These are phyloP conservation scores for Dendrobium chrysotoxum DNA, from an alignment of 106 monocot genomes.

Conservation along the genomic window DNA sequence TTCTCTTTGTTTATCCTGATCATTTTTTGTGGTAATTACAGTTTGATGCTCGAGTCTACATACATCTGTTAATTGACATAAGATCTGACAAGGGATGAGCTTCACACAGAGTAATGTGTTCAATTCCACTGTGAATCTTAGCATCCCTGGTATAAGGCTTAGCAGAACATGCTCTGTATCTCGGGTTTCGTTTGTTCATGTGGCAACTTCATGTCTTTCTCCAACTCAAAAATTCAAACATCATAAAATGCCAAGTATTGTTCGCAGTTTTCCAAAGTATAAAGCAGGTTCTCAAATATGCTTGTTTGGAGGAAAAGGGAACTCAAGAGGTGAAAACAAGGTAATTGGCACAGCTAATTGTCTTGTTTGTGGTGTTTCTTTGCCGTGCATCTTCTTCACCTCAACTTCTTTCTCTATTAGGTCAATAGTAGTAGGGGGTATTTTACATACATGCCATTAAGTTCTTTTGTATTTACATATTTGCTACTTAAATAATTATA, in stretches of 20 bases:
- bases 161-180: background rate
- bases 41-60: background rate
- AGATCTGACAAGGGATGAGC: slow-evolving; percentile 1
- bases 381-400: background rate
- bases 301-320: slow-evolving; percentile 9
- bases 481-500: no score
- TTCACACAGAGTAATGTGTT: background rate
- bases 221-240: background rate
- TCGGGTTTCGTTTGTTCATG: background rate
- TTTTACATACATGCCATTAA: no score
- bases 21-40: background rate
- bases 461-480: no score
- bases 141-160: background rate
- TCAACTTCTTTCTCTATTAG: background rate
- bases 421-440: no score
- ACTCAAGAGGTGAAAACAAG: background rate
- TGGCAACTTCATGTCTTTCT: background rate
- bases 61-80: background rate
- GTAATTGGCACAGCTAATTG: background rate
- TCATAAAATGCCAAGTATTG: background rate
- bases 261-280: background rate
- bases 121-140: background rate
- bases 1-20: background rate
- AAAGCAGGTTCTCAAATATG: background rate
- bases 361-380: background rate